A percentile compares a stretch with the other conserved stretches of the same genome.
phyloP scores from a whole-genome alignment of 345 rosid species.

The Eucalyptus sp. region DNA sequence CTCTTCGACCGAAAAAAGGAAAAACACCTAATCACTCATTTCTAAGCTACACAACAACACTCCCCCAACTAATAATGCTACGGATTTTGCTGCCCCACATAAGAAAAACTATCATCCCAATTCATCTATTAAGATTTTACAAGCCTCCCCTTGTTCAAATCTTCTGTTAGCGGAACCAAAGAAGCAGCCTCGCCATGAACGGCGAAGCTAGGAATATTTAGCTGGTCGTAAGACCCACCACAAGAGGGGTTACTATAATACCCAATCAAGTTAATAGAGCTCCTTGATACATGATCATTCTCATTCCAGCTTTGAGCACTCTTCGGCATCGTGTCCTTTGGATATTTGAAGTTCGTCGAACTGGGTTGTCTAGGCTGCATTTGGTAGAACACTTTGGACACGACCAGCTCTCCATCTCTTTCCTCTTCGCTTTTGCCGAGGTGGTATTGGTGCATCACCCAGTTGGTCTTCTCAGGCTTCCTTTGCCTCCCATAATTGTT shows the following conservation, averaged over 20 bases:
- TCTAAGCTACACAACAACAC: neutral
- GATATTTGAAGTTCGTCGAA: neutral
- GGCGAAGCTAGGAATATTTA: accelerated
- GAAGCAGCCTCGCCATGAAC: neutral
- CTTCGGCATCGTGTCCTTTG: neutral
- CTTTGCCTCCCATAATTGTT: conserved; percentile 78
- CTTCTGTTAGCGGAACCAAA: neutral
- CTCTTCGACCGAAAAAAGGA: accelerated
- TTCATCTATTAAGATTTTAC: accelerated
- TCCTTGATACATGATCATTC: neutral
- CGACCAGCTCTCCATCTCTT: conserved; percentile 79
- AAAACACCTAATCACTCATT: neutral
- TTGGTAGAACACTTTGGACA: conserved; percentile 82
- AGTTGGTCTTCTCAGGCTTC: conserved; percentile 84
- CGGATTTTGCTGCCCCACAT: accelerated
- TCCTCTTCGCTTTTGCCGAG: conserved; percentile 73
- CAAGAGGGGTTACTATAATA: accelerated
- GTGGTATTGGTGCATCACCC: conserved; percentile 98
- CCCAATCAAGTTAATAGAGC: accelerated
- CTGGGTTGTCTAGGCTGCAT: conserved; percentile 77
- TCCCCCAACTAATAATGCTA: neutral
- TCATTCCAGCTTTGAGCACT: neutral
- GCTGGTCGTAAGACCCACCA: neutral
- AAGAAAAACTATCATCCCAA: neutral
- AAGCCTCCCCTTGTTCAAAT: neutral